Base-by-base conservation (phyloP, 2,329 filamentous ascomycete species). In the Leptoxyphium fumago region DNA sequence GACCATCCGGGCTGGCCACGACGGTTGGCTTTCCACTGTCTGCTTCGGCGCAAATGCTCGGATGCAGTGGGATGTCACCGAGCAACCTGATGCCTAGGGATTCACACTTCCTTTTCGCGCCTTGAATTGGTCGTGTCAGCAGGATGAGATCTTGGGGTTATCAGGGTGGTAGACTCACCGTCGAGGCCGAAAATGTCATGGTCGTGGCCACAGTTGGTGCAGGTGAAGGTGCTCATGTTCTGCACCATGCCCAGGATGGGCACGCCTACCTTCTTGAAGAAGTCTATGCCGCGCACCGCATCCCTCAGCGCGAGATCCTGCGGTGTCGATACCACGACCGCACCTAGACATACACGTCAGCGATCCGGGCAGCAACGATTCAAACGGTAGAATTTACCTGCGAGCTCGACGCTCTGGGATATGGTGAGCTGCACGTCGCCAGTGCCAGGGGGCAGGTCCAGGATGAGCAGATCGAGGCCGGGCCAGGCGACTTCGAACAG, bases 361-460 rank as follows among this genome's bases (percentile, higher is more conserved):
- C 18, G 26, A n/a, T 39, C 7, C 4, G 28, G 15, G 32, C 15
- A 9, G 15, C 11, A 15, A 9, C 32, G 5, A 36, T 36, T 15
- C 21, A 8, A 10, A 15, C 21, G 39, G 11, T 29, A 11, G 11
- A 34, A 47, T 68, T 60, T 67, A 72, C 87, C 89, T 53, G 93
- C 84, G 2, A 98, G 69, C n/a, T 84, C 71, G 10, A 98, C 73
- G 65, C 95, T 89, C 62, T 98, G 91, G 13, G 86, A 89, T 48
- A 98, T 91, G n/a, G 86, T 95, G 51, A 98, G 71, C 59, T 98
- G 91, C 1, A 89, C 89, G 57, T 98, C 91, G 18, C 91, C 91
- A 0, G 91, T 98, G 2, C 91, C 91, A 0, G 91, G 91, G 0
- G 91, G 91, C 41, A 98, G 66, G 61, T 98, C 91, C 2, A 98